phyloP scores from a whole-genome alignment of 2,329 filamentous ascomycete genomes.

The Geoglossum cookeanum region DNA sequence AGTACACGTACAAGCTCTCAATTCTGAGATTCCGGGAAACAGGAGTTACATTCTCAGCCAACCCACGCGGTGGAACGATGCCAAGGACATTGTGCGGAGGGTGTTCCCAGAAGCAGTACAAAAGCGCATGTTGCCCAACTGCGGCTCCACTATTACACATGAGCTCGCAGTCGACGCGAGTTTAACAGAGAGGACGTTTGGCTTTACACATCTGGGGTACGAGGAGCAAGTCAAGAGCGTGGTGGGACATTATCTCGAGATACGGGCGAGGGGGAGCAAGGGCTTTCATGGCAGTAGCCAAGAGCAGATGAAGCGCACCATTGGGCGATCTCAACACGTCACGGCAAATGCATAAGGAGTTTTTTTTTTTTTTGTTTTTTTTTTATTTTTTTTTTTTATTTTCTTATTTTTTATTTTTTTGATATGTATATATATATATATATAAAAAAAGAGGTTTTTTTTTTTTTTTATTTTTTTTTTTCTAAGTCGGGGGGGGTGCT shows the following conservation, averaged over 20 bases:
- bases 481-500: too few species aligned
- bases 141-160: slow-evolving; percentile 15
- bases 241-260: slow-evolving; percentile 19
- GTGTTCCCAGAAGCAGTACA: slow-evolving; percentile 16
- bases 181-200: slow-evolving; percentile 18
- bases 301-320: background rate
- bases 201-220: slow-evolving; percentile 16
- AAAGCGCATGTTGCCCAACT: slow-evolving; percentile 15
- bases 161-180: slow-evolving; percentile 15
- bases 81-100: slow-evolving; percentile 19
- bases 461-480: too few species aligned
- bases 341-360: too few species aligned
- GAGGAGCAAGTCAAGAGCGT: slow-evolving; percentile 20
- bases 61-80: slow-evolving; percentile 21
- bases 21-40: slow-evolving; percentile 16
- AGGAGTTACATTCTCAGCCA: slow-evolving; percentile 18
- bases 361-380: too few species aligned
- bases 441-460: too few species aligned
- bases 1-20: slow-evolving; percentile 21
- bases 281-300: background rate
- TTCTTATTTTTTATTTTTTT: too few species aligned
- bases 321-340: too few species aligned
- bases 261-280: slow-evolving; percentile 6
- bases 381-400: too few species aligned
- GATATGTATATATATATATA: too few species aligned